Base-by-base conservation (phyloP, 2,329 filamentous ascomycete species). In the Colletotrichum siamense region DNA sequence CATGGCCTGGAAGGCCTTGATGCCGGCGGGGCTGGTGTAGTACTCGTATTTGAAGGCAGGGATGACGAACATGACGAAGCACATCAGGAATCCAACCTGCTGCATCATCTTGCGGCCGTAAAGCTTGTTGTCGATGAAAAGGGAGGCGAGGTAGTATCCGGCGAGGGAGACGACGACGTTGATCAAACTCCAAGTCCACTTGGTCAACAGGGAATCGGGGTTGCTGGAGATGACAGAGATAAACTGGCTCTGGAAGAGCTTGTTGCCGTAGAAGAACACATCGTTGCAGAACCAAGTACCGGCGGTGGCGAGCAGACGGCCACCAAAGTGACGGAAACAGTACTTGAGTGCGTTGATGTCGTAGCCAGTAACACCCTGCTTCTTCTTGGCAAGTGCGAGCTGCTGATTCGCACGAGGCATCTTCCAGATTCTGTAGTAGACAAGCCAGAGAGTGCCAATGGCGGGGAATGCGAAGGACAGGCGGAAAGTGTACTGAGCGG, bases 261-360 rank as follows among this genome's bases (percentile, higher is more conserved):
- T 98, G 93, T 98, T 98, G 81, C 96, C 96, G 88, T 99, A 99
- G 89, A 99, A 99, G 91, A 99, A 98, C 79, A 99, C 94, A 82
- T 99, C 96, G 85, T 99, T 99, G 88, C 94, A 95, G 86, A 96
- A 99, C 96, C 96, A 99, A 44, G 93, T 92, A 73, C 95, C 95
- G 13, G 96, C 93, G 24, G 96, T 98, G 66, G 96, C 96, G 24
- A 98, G 82, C 28, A 99, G 87, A 80, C 96, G 95, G 69, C 94
- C 94, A 64, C 96, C 95, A 80, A 98, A 99, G 88, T 98, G 92
- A 73, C 87, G 91, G 86, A 96, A 92, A 62, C 95, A 96, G 81
- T 95, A 88, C 79, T 91, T 91, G 70, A 99, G 90, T 32, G 96
- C 98, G 80, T 94, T 87, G n/a, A 95, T 88, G 82, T 99, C 96